Evolutionary conservation across 352 stramenopile species (phyloP).

Genomic region (Pythium coloratum): DNA sequence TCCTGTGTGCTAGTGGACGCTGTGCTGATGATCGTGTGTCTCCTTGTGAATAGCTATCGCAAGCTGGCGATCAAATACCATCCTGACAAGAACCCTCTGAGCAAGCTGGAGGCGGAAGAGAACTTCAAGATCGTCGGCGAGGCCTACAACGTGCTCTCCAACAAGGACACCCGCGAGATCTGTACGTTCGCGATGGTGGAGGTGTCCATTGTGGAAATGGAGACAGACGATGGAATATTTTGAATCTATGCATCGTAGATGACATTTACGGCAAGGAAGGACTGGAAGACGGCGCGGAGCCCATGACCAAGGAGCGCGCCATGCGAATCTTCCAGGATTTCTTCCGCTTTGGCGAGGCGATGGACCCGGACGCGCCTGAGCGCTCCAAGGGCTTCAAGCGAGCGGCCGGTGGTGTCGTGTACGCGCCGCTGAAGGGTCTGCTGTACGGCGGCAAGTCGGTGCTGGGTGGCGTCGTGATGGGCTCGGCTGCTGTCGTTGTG

Average conservation of each 20-base stretch:
- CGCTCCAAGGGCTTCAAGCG: conserved; percentile 78
- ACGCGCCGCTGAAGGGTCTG: conserved; percentile 78
- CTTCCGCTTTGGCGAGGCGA: conserved; percentile 81
- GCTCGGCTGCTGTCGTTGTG: conserved; percentile 72
- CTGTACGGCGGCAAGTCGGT: conserved; percentile 85
- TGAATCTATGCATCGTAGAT: conserved; percentile 42
- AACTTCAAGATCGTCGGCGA: conserved; percentile 95
- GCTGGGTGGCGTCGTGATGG: conserved; percentile 82
- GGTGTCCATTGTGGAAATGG: conserved; percentile 10
- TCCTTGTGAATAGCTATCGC: conserved; percentile 61
- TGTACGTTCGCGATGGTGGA: conserved; percentile 50
- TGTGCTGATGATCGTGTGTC: background rate
- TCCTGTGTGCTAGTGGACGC: background rate
- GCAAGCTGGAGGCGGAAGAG: conserved; percentile 82
- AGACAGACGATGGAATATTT: background rate
- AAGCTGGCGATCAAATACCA: conserved; percentile 94
- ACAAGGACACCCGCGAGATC: conserved; percentile 87
- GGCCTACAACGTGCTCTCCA: conserved; percentile 93
- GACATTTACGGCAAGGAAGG: conserved; percentile 93
- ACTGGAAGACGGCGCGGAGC: conserved; percentile 78
- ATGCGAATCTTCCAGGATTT: conserved; percentile 88
- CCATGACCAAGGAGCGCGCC: conserved; percentile 82
- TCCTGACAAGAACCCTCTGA: conserved; percentile 90
- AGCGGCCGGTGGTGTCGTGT: conserved; percentile 74
- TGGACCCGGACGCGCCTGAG: conserved; percentile 81